Evolutionary conservation across 176 grass and related monocot species (phyloP).

Genomic region (Thinopyrum elongatum): DNA sequence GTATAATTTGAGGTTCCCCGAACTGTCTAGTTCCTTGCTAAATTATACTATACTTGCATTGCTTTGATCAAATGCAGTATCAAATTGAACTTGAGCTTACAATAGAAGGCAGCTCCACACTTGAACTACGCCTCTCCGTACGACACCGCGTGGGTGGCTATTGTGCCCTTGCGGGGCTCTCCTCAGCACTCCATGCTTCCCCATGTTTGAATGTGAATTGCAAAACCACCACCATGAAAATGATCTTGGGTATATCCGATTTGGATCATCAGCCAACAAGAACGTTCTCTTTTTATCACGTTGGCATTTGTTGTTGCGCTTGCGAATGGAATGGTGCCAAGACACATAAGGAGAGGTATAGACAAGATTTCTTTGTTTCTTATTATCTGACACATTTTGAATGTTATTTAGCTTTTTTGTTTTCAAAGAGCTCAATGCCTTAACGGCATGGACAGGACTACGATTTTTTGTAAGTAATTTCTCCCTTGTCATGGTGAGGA

Average conservation of each 20-base stretch:
- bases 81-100: neutral
- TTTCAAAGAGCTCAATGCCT: neutral
- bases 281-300: slow-evolving; percentile 40
- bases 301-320: slow-evolving; percentile 62
- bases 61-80: neutral
- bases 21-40: neutral
- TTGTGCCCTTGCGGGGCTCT: slow-evolving; percentile 44
- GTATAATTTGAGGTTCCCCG: neutral
- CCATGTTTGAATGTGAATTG: slow-evolving; percentile 57
- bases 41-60: neutral
- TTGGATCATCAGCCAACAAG: slow-evolving; percentile 14
- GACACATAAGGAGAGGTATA: slow-evolving; percentile 52
- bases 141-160: slow-evolving; percentile 34
- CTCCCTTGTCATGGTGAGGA: slow-evolving; percentile 28
- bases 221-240: slow-evolving; percentile 46
- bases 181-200: slow-evolving; percentile 37
- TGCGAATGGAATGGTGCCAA: slow-evolving; percentile 43
- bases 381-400: neutral
- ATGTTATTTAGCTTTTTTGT: neutral
- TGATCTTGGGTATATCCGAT: slow-evolving; percentile 52
- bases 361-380: neutral
- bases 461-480: slow-evolving; percentile 43
- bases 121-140: neutral
- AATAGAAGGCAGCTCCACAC: neutral
- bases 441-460: slow-evolving; percentile 28